Conservation (phyloP, 2,329 filamentous ascomycete genomes). For the Aspergillus sp. region DNA sequence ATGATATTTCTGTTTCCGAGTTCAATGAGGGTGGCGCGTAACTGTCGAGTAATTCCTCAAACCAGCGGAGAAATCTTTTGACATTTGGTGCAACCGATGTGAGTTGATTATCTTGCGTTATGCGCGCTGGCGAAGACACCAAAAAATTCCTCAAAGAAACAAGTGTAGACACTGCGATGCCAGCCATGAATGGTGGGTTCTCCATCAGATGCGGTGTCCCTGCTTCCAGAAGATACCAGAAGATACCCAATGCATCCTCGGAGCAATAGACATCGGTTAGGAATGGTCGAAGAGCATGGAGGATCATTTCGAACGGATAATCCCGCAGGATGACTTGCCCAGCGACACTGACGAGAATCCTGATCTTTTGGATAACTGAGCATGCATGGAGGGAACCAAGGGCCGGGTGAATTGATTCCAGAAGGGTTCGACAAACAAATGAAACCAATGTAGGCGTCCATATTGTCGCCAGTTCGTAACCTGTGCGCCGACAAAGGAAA, state of each 20-base stretch:
- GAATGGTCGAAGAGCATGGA: constrained; percentile 70
- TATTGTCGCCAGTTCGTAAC: constrained; percentile 53
- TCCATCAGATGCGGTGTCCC: constrained; percentile 57
- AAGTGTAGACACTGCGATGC: constrained; percentile 68
- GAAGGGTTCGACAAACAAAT: constrained; percentile 63
- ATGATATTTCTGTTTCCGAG: constrained; percentile 45
- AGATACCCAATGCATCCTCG: constrained; percentile 78
- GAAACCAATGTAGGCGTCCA: constrained; percentile 70
- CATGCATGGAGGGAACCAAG: constrained; percentile 81
- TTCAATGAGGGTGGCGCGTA: constrained; percentile 49
- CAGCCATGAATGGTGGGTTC: constrained; percentile 67
- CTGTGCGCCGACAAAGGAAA: constrained; percentile 64
- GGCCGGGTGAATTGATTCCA: constrained; percentile 72
- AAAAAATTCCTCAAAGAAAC: constrained; percentile 70
- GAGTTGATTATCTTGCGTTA: constrained; percentile 77
- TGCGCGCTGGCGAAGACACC: constrained; percentile 63
- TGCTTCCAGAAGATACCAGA: constrained; percentile 68
- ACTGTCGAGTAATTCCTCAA: constrained; percentile 56
- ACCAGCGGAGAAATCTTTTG: constrained; percentile 67
- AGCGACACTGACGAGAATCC: constrained; percentile 69
- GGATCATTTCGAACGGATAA: constrained; percentile 82
- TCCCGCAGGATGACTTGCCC: constrained; percentile 62
- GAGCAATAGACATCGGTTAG: constrained; percentile 78
- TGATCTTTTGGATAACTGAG: constrained; percentile 74
- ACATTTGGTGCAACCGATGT: constrained; percentile 66